These are phyloP conservation scores for Xerocomus brunneocitrinus DNA, from an alignment of 768 basidiomycete species.

Conservation along the genomic window DNA sequence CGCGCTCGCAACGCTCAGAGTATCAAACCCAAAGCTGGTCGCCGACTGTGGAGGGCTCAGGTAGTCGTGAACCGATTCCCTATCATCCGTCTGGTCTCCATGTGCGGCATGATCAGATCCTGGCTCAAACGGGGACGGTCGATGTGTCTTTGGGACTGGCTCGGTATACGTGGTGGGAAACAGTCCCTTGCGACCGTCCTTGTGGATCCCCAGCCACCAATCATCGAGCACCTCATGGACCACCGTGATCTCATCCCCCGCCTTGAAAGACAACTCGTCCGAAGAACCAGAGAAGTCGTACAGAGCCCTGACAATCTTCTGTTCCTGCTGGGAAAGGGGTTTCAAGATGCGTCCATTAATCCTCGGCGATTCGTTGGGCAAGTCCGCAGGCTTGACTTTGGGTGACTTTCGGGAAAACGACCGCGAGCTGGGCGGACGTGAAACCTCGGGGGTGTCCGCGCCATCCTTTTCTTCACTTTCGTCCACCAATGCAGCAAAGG, in stretches of 20 bases:
- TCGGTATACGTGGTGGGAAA: slow-evolving; percentile 82
- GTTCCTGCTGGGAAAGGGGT: slow-evolving; percentile 45
- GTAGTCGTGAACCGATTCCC: slow-evolving; percentile 13
- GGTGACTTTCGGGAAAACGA: slow-evolving; percentile 29
- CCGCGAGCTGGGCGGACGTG: slow-evolving; percentile 36
- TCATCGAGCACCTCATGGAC: slow-evolving; percentile 79
- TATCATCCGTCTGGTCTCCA: slow-evolving; percentile 24
- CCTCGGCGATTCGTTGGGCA: slow-evolving; percentile 23
- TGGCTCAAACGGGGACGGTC: slow-evolving; percentile 33
- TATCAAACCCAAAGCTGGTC: slow-evolving; percentile 22
- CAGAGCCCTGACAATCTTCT: slow-evolving; percentile 60
- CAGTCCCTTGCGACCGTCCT: slow-evolving; percentile 62
- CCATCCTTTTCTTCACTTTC: slow-evolving; percentile 34
- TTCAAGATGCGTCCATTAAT: slow-evolving; percentile 42
- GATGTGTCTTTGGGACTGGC: slow-evolving; percentile 14
- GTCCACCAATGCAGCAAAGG: slow-evolving; percentile 54
- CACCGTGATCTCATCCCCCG: slow-evolving; percentile 72
- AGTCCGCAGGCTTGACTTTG: slow-evolving; percentile 22
- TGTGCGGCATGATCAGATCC: slow-evolving; percentile 7
- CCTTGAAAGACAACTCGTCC: slow-evolving; percentile 74
- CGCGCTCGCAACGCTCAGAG: slow-evolving; percentile 42
- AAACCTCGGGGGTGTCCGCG: slow-evolving; percentile 20
- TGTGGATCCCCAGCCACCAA: slow-evolving; percentile 85
- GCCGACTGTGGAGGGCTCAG: slow-evolving; percentile 24
- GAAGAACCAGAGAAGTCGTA: slow-evolving; percentile 70